Evolutionary conservation across 2,329 filamentous ascomycete species (phyloP).

Genomic region (Penicillium aurantiogriseum): DNA sequence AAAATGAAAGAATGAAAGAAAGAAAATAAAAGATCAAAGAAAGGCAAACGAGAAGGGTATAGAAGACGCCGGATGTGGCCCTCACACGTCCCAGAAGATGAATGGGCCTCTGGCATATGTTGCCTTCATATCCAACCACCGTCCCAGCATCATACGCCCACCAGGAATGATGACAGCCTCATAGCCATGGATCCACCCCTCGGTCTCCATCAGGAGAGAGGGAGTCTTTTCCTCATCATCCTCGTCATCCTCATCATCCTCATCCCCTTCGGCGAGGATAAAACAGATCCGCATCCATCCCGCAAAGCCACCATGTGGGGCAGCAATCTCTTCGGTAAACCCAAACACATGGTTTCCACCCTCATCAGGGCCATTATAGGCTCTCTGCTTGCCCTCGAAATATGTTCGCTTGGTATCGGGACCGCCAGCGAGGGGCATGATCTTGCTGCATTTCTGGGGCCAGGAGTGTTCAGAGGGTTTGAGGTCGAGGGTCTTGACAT

Average conservation of each 20-base stretch:
- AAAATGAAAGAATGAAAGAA: not conserved
- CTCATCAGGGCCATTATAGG: slow-evolving; percentile 8
- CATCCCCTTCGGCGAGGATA: slow-evolving; percentile 28
- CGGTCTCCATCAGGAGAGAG: slow-evolving; percentile 14
- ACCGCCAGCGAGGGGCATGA: slow-evolving; percentile 18
- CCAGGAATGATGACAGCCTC: slow-evolving; percentile 51
- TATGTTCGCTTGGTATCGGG: slow-evolving; percentile 13
- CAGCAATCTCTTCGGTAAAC: slow-evolving; percentile 34
- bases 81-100: slow-evolving; percentile 34
- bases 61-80: too few species aligned
- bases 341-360: slow-evolving; percentile 30
- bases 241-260: not conserved
- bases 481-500: slow-evolving; percentile 25
- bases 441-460: slow-evolving; percentile 26
- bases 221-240: not conserved
- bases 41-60: not conserved
- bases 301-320: slow-evolving; percentile 28
- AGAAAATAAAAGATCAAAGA: not conserved
- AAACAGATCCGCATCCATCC: slow-evolving; percentile 42
- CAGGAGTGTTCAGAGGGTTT: slow-evolving; percentile 24
- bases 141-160: slow-evolving; percentile 48
- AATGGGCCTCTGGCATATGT: slow-evolving; percentile 26
- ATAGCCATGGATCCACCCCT: slow-evolving; percentile 45
- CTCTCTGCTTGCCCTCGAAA: slow-evolving; percentile 28
- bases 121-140: slow-evolving; percentile 43